Percentiles rank a stretch among this genome's conserved stretches.
These are phyloP conservation scores for Podochytrium sp. DNA, from an alignment of 192 early-diverging fungal species.

Conservation along the genomic window DNA sequence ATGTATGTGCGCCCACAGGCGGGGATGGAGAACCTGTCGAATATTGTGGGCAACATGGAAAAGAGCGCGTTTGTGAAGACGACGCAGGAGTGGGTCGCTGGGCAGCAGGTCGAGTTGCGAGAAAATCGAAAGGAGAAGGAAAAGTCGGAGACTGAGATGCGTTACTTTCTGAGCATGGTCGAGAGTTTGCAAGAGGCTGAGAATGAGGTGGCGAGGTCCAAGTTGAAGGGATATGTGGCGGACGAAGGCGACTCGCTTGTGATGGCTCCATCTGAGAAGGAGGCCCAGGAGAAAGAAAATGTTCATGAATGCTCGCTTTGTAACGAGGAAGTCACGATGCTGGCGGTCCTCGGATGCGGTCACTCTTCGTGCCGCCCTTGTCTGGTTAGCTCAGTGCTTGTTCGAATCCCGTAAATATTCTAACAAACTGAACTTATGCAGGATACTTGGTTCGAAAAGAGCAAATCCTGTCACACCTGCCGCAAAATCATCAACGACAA, in stretches of 20 bases:
- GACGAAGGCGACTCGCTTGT: too few species aligned
- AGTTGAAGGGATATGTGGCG: background rate
- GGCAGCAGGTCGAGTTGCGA: background rate
- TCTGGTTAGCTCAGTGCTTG: background rate
- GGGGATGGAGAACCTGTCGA: background rate
- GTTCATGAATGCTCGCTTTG: slow-evolving; percentile 7
- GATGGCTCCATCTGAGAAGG: background rate
- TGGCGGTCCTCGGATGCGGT: slow-evolving; percentile 23
- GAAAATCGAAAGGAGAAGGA: background rate
- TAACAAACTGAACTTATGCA: background rate
- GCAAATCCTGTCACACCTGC: slow-evolving; percentile 17
- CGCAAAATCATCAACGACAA: slow-evolving; percentile 10
- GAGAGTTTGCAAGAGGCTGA: slow-evolving; percentile 6
- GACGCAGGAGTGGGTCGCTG: slow-evolving; percentile 3
- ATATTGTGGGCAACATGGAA: background rate
- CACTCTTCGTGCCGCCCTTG: slow-evolving; percentile 24
- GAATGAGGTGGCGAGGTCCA: background rate
- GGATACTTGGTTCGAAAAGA: slow-evolving; percentile 19
- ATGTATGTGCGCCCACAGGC: background rate
- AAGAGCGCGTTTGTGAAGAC: background rate
- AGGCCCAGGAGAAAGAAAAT: background rate
- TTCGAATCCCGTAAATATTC: background rate
- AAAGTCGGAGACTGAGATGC: slow-evolving; percentile 10
- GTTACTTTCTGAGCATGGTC: slow-evolving; percentile 21
- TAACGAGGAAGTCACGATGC: slow-evolving; percentile 15